phyloP scores from a whole-genome alignment of 192 early-diverging fungal species.

The Podila clonocystis region DNA sequence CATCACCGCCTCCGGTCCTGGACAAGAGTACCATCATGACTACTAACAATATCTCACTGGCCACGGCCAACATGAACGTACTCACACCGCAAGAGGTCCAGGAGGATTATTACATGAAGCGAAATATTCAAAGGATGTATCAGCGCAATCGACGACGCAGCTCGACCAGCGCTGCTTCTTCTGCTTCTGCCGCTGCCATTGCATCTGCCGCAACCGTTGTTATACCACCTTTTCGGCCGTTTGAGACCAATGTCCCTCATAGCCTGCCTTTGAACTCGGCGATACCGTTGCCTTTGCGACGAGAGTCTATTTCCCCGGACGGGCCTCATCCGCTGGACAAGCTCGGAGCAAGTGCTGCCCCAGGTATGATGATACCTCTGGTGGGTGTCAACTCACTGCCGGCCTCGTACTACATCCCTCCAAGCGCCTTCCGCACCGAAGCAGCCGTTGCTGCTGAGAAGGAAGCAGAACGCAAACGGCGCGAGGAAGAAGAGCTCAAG shows the following conservation, averaged over 20 bases:
- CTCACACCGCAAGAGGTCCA: constrained; percentile 32
- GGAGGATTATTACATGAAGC: constrained; percentile 21
- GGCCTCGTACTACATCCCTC: constrained; percentile 36
- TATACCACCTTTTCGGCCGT: background rate
- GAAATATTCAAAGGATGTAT: constrained; percentile 16
- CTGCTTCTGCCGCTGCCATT: background rate
- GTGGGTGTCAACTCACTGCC: constrained; percentile 20
- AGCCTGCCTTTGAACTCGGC: background rate
- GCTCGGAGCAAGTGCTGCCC: background rate
- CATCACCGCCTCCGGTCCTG: background rate
- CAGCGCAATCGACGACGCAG: constrained; percentile 9
- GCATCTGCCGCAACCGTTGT: background rate
- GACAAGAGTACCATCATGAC: constrained; percentile 29
- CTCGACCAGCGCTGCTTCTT: background rate
- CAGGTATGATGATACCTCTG: background rate
- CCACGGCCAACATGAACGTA: constrained; percentile 31
- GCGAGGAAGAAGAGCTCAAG: constrained; percentile 20
- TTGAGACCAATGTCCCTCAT: background rate
- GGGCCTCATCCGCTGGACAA: background rate
- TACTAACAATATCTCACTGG: constrained; percentile 25
- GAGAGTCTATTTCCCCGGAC: background rate
- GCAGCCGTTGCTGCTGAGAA: constrained; percentile 26
- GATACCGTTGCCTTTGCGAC: background rate
- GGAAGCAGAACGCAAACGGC: constrained; percentile 18
- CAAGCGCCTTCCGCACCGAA: constrained; percentile 43